Conservation (phyloP, 1,284 basidiomycete genomes). For the Pholiota adiposa region DNA sequence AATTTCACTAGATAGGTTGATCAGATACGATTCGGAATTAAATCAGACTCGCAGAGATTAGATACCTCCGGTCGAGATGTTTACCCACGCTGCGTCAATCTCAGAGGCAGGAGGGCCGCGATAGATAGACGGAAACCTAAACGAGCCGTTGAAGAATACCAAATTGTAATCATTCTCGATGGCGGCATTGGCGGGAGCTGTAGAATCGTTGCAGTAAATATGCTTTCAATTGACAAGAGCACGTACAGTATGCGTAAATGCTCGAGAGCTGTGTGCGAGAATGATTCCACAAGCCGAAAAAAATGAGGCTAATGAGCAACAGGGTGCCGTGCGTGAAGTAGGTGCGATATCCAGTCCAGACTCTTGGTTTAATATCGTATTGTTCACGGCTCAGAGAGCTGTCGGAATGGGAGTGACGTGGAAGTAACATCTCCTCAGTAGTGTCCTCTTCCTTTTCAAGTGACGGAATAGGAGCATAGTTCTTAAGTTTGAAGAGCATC, state of each 20-base stretch:
- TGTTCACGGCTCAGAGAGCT: neutral
- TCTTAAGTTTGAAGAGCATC: neutral
- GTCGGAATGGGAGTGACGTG: neutral
- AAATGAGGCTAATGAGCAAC: neutral
- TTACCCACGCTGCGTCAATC: constrained; percentile 11
- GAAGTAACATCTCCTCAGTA: neutral
- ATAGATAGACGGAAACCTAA: constrained; percentile 7
- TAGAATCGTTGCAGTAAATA: neutral
- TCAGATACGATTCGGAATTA: too few relatives aligned
- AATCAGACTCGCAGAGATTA: neutral
- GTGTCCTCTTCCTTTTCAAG: neutral
- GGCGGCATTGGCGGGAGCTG: constrained; percentile 11
- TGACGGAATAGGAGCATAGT: neutral
- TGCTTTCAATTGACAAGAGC: neutral
- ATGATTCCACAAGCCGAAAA: constrained; percentile 4
- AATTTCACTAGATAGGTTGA: constrained; percentile 1
- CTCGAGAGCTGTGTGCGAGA: neutral
- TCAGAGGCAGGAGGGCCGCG: constrained; percentile 7
- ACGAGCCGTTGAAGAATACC: constrained; percentile 8
- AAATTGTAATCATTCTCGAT: constrained; percentile 4
- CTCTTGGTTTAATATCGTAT: neutral
- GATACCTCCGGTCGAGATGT: constrained; percentile 6
- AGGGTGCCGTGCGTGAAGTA: constrained; percentile 9
- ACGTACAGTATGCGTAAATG: neutral
- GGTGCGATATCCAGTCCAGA: constrained; percentile 1